phyloP scores from a whole-genome alignment of 2,329 filamentous ascomycete species.

The Aspergillus spinulosporus region DNA sequence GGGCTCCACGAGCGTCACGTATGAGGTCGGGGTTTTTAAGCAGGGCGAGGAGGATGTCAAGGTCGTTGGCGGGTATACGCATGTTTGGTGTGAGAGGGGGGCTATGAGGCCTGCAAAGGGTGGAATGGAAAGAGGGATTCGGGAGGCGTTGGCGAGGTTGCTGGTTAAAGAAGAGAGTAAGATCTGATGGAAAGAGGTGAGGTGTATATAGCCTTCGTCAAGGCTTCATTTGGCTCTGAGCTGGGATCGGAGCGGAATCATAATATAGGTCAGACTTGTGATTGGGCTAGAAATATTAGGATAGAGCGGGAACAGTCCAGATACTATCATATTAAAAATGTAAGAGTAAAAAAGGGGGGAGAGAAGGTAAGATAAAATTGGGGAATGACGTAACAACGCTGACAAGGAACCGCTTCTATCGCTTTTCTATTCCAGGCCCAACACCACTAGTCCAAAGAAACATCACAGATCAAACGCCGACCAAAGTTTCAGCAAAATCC shows the following conservation, averaged over 20 bases:
- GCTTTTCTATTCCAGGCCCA: conserved; percentile 11
- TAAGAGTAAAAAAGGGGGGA: too few relatives aligned
- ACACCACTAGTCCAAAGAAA: conserved; percentile 7
- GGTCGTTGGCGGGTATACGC: conserved; percentile 81
- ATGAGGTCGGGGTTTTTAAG: conserved; percentile 86
- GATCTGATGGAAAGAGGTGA: conserved; percentile 21
- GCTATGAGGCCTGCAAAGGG: conserved; percentile 68
- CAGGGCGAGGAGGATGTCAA: conserved; percentile 70
- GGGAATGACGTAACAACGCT: neutral
- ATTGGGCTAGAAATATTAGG: too few relatives aligned
- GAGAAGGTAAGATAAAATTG: neutral
- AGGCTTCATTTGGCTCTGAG: neutral
- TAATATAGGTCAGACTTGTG: neutral
- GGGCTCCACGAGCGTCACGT: conserved; percentile 82
- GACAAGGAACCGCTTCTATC: conserved; percentile 5
- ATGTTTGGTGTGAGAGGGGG: conserved; percentile 80
- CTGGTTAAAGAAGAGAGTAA: conserved; percentile 34
- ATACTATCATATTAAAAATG: too few relatives aligned
- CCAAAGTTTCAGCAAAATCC: conserved; percentile 1
- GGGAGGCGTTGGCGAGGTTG: conserved; percentile 60
- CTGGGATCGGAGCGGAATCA: neutral
- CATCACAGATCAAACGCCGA: neutral
- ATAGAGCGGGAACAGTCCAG: too few relatives aligned
- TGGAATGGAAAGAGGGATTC: conserved; percentile 42
- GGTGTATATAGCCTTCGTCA: neutral